Base-by-base conservation (phyloP, 768 basidiomycete genomes). In the Russula ochroleuca region DNA sequence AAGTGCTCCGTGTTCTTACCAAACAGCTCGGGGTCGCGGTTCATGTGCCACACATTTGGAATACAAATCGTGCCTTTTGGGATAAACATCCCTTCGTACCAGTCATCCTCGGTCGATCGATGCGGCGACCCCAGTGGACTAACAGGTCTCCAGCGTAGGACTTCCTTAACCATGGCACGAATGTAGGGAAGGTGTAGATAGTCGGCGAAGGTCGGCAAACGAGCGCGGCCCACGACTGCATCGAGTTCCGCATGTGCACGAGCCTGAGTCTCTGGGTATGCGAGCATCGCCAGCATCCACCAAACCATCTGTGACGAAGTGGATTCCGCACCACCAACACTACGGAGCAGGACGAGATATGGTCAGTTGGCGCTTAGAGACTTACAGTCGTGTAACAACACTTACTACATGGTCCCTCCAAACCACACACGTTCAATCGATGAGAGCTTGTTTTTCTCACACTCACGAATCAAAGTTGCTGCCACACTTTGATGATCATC, bases 81-180 rank as follows among this genome's bases (percentile, higher is more conserved):
- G 31, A 51, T 51, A 28, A 19, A 51, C 50, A 38, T 54, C 53
- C 53, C 53, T 54, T 54, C 37, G 52, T 54, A 54, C 37, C 53
- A 54, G 37, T 54, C 53, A 19, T 38, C 53, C 53, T 54, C 13
- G 1, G 13, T 54, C 14, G 21, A 8, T n/a, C 21, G 21, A 28
- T 54, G 37, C 19, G 37, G 35, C 10, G 11, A 10, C 13, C 8
- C 53, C 13, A 54, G 11, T 15, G 53, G 53, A 15, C 13, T 37
- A 14, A 9, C 21, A 15, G 53, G 19, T 17, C n/a, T 38, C 53
- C 53, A 54, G 7, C 53, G 53, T 19, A 54, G 8, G 15, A 23
- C 2, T 23, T 54, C 53, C 13, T 38, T 54, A 4, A 54, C 53
- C 23, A 54, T 54, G 23, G 53, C 53, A 17, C n/a, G 37, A 38